Evolutionary conservation across 2,329 filamentous ascomycete genomes (phyloP), one percentile per base, ranked within the genome.

Genomic region (Thyridium curvatum): DNA sequence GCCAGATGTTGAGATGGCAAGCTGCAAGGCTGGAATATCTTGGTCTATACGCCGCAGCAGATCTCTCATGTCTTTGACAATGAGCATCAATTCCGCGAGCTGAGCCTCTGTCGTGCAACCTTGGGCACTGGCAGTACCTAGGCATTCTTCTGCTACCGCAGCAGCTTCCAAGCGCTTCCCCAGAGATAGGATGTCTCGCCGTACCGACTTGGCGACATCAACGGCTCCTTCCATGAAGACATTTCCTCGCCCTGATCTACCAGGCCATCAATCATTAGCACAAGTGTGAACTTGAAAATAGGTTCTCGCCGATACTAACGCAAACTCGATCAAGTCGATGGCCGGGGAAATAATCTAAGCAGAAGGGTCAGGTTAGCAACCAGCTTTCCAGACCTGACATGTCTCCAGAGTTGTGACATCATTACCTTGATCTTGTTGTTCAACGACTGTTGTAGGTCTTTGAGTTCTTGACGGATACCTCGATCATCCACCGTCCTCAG

Each of bases 1-100:
- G 0, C 93, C 93, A 2, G 91, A 96, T 1, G 90, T 91, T 2
- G 88, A 93, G 47, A 98, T 94, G 40, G 93, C 93, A 18, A 98
- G 72, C 51, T 93, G 95, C 56, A 98, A 84, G 4, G 95, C 69
- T 1, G 91, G 91, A 10, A 97, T 87, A 12, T 91, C 86, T 59
- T 93, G 84, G 58, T 97, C 91, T 45, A 98, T 94, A 8, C 84
- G 79, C 10, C 68, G 65, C 2, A 97, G 72, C 3, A 98, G 65
- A 12, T 66, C 71, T 54, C 82, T 86, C 53, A 95, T 91, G 34
- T 90, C 85, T 10, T 65, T 56, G 38, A 91, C 78, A 46, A 97
- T 85, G 30, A 67, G 63, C 38, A 76, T 71, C 16, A 95, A 67
- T 52, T 91, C 82, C 2, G 67, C 60, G 40, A 82, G 74, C 43